Base-by-base conservation (phyloP, 805 yeast genomes). In the Lipomyces chichibuensis region DNA sequence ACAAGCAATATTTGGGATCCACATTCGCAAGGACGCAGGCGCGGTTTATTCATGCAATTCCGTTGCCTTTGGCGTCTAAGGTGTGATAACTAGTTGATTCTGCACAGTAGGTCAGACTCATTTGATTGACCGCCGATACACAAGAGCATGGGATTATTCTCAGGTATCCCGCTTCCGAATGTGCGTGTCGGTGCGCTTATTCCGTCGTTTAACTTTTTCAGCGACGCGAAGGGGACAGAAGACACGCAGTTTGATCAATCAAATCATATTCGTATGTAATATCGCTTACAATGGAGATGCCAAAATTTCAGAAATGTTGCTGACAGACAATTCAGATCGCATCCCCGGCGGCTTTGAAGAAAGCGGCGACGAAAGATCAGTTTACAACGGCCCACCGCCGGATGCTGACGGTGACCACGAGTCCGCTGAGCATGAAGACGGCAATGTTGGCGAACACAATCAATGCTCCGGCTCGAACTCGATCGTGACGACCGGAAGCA, bases 311-410 rank as follows among this genome's bases (percentile, higher is more conserved):
- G 25, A 3, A 17, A 20, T 23, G 3, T 20, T 23, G 20, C 13
- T 3, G 11, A 49, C 53, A n/a, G 27, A 49, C 25, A 27, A n/a
- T 54, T 17, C 35, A 54, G 57, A n/a, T 54, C 62, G 62, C 3
- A 59, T 59, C 13, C 62, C 62, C 20, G 62, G 62, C 6, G 62
- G 39, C 9, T 59, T 43, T 32, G 55, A 59, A 25, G 49, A 57
- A 3, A 57, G 52, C 51, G 60, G 37, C 17, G 58, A 33, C 17
- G 58, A 55, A 52, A 25, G 23, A 25, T 52, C 56, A 5, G 56
- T 52, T 4, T 17, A 29, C 7, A 52, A 9, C n/a, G 29, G 13
- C 56, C 33, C 17, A 52, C 27, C 20, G 33, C 5, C 56, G 11
- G 39, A 17, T n/a, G 23, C 33, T 17, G 58, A 29, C 25, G 13